A percentile compares a stretch with the other conserved stretches of the same genome.
phyloP scores from a whole-genome alignment of 768 basidiomycete species.

The Psilocybe sp. region DNA sequence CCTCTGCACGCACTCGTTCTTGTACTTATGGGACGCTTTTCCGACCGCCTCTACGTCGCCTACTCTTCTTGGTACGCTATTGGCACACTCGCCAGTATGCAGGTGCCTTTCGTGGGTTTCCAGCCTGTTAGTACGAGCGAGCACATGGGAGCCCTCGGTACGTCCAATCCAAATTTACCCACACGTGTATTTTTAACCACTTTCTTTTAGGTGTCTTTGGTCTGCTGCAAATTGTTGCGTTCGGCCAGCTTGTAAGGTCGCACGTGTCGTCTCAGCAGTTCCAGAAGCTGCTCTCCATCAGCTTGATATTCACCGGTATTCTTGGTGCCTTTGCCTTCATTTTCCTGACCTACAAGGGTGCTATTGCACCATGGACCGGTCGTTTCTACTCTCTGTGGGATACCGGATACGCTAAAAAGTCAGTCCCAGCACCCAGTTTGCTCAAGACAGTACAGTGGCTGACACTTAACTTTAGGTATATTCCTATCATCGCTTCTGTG shows the following conservation, averaged over 20 bases:
- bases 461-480: constrained; percentile 52
- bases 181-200: constrained; percentile 8
- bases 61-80: constrained; percentile 99
- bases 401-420: constrained; percentile 99
- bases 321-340: constrained; percentile 73
- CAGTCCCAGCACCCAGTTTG: constrained; percentile 26
- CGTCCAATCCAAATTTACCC: constrained; percentile 8
- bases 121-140: constrained; percentile 97
- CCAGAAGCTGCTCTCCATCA: constrained; percentile 70
- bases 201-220: constrained; percentile 79
- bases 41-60: constrained; percentile 86
- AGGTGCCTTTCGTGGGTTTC: constrained; percentile 99
- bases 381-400: constrained; percentile 99
- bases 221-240: constrained; percentile 92
- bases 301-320: constrained; percentile 66
- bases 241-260: constrained; percentile 83
- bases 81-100: constrained; percentile 97
- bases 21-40: constrained; percentile 94
- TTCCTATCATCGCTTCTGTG: constrained; percentile 98
- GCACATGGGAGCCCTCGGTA: constrained; percentile 97
- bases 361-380: constrained; percentile 99
- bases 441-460: constrained; percentile 5
- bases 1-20: constrained; percentile 94
- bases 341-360: constrained; percentile 85
- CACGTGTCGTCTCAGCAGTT: constrained; percentile 93